Conservation (phyloP, 371 early-diverging fungal species). For the Gilbertella persicaria region DNA sequence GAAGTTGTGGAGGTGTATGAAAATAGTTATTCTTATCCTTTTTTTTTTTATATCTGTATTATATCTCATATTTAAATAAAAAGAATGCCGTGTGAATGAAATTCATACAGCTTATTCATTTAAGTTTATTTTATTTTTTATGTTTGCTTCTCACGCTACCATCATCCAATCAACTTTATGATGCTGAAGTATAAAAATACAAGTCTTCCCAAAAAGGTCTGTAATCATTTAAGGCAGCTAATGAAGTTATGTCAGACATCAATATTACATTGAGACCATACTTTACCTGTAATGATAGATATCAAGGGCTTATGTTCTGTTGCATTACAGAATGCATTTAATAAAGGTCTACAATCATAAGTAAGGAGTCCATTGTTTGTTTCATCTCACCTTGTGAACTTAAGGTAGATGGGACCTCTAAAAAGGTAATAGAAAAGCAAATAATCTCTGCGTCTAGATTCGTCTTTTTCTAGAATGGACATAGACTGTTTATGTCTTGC, state of each 20-base stretch:
- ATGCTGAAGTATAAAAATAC: conserved; percentile 47
- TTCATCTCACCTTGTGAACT: conserved; percentile 33
- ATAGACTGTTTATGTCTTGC: conserved; percentile 30
- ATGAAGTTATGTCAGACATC: neutral
- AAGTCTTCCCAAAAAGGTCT: conserved; percentile 46
- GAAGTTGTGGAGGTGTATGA: conserved; percentile 52
- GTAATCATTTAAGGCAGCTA: conserved; percentile 46
- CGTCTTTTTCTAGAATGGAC: conserved; percentile 38
- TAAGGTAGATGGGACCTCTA: conserved; percentile 32
- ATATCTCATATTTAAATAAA: no score
- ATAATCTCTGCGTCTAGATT: conserved; percentile 34
- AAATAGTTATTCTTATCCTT: neutral
- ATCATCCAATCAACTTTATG: conserved; percentile 28
- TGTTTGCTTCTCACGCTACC: no score
- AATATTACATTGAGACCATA: no score
- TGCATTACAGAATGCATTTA: conserved; percentile 37
- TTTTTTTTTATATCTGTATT: no score
- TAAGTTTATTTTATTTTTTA: no score
- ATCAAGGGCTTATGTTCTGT: conserved; percentile 42
- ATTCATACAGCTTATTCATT: no score
- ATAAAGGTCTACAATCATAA: conserved; percentile 17
- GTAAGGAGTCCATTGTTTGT: neutral
- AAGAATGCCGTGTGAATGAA: no score
- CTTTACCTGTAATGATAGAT: conserved; percentile 35
- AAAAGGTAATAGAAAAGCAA: conserved; percentile 38